Evolutionary conservation across 75 land plant genomes (phyloP), one percentile per base, ranked within the genome.

Genomic region (Sequoiadendron giganteum): DNA sequence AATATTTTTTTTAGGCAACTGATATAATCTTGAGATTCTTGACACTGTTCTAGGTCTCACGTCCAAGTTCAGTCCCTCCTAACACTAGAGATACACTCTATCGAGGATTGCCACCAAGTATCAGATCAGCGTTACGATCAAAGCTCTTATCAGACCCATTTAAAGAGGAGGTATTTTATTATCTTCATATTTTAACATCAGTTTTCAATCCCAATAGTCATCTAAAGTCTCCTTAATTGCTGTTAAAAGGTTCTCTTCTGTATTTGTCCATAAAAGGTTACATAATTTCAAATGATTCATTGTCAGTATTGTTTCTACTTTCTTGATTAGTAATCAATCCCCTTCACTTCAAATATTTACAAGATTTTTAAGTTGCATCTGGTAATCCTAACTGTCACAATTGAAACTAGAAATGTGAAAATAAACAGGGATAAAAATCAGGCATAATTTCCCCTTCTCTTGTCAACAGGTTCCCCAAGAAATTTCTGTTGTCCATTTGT

Each of bases 61-160:
- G 97, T 11, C 99, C 99, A 79, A 89, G 89, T 72, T 93, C 94
- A 58, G 88, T 97, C 88, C 97, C 99, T 88, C 93, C 96, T n/a
- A 96, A 94, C 88, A 89, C 93, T 52, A 95, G 99, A 86, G 99
- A 97, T 82, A 88, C 92, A 85, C 91, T 97, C 58, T 97, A 97
- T 86, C 93, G 92, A 79, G 96, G 93, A 72, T 89, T 97, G 87
- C 98, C 99, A 83, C 85, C 88, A 47, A 88, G 86, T 90, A 92
- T 97, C 30, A 97, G 96, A 89, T 48, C 90, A 48, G 84, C 96
- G 38, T 76, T 97, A 39, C 94, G 97, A 18, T 90, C 90, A 19
- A 91, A 90, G 65, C 86, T 97, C 79, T 96, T 90, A 72, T 55
- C 86, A 28, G 68, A 86, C 61, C 58, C 91, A 45, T 76, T 32